Conservation (phyloP, 2,329 filamentous ascomycete species). For the Colletotrichum noveboracense region DNA sequence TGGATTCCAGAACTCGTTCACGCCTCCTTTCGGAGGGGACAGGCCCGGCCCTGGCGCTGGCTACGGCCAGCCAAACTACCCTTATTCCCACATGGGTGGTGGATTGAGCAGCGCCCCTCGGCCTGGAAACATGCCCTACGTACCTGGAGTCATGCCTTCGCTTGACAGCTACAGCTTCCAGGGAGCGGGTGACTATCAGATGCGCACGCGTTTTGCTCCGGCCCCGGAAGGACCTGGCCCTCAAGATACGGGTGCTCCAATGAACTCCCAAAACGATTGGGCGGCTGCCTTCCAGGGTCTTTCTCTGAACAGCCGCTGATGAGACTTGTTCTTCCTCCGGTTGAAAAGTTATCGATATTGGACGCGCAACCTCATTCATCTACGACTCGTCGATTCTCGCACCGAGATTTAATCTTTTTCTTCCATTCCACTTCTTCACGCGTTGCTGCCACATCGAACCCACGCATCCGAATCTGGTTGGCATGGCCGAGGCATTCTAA, state of each 20-base stretch:
- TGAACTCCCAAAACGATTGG: slow-evolving; percentile 60
- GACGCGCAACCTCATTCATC: neutral
- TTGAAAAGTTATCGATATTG: neutral
- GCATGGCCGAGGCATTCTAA: slow-evolving; percentile 3
- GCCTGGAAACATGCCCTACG: slow-evolving; percentile 40
- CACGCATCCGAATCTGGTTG: slow-evolving; percentile 1
- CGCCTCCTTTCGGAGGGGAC: slow-evolving; percentile 46
- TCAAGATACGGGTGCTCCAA: slow-evolving; percentile 27
- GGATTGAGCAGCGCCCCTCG: slow-evolving; percentile 34
- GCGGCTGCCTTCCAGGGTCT: slow-evolving; percentile 70
- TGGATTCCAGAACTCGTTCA: slow-evolving; percentile 48
- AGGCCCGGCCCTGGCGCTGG: slow-evolving; percentile 41
- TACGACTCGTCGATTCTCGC: neutral
- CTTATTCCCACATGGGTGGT: slow-evolving; percentile 29
- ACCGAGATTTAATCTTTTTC: neutral
- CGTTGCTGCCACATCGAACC: neutral
- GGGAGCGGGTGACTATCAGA: slow-evolving; percentile 49
- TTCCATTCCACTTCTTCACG: neutral
- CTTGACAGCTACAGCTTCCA: slow-evolving; percentile 51
- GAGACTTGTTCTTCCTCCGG: neutral
- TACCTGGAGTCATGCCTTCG: slow-evolving; percentile 41
- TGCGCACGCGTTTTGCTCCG: slow-evolving; percentile 53
- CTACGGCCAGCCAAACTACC: slow-evolving; percentile 42
- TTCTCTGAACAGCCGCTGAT: slow-evolving; percentile 69
- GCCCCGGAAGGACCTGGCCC: slow-evolving; percentile 37